phyloP scores from a whole-genome alignment of 441 rosid genomes.

The Biscutella auriculata region DNA sequence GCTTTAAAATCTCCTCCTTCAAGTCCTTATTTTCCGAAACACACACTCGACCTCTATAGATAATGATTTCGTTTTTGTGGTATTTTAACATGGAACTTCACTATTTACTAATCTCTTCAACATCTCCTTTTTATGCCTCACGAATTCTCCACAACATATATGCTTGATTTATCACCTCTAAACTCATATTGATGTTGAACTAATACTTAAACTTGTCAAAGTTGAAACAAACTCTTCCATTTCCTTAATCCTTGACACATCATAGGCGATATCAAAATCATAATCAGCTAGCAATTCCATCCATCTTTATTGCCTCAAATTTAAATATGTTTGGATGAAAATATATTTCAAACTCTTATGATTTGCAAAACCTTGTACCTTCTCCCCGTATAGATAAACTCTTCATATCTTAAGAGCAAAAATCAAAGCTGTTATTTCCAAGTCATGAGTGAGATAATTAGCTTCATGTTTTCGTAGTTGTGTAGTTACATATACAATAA shows the following conservation, averaged over 20 bases:
- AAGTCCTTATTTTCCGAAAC: background rate
- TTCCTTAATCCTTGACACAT: background rate
- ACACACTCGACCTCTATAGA: background rate
- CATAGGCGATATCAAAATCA: background rate
- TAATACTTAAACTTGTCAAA: background rate
- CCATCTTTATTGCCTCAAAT: background rate
- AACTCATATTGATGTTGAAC: background rate
- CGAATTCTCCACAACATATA: background rate
- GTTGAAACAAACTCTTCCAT: background rate
- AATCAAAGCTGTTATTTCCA: too few species aligned
- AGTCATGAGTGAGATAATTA: too few species aligned
- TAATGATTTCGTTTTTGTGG: accelerated
- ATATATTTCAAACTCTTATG: background rate
- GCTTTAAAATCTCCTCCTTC: background rate
- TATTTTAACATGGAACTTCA: background rate
- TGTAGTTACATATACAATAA: too few species aligned
- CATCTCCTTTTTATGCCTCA: background rate
- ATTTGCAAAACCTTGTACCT: too few species aligned
- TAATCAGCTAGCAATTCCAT: background rate
- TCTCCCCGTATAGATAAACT: too few species aligned
- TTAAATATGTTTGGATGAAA: background rate
- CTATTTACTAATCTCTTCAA: accelerated
- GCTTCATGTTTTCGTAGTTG: too few species aligned
- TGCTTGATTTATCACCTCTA: background rate
- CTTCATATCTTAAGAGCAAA: too few species aligned